Evolutionary conservation across 192 early-diverging fungal species (phyloP).

Genomic region (Martensiomyces pterosporus): DNA sequence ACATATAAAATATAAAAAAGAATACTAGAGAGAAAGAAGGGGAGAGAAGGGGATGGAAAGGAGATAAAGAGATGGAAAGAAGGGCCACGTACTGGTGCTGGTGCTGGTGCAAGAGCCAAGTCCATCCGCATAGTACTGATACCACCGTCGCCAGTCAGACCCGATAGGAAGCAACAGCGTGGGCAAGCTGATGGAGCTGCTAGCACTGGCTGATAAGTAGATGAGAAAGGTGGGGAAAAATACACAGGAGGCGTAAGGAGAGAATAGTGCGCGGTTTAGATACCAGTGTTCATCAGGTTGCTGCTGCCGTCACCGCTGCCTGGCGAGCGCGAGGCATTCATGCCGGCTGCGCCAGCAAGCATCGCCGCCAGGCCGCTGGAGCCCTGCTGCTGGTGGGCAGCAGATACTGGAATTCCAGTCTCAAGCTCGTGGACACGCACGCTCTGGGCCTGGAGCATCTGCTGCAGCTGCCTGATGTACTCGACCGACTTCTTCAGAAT

Average conservation of each 20-base stretch:
- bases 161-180: background rate
- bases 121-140: too few relatives aligned
- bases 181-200: background rate
- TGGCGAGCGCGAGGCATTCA: conserved; percentile 19
- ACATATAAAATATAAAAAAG: too few relatives aligned
- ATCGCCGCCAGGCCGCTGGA: conserved; percentile 45
- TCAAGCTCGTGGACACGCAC: conserved; percentile 74
- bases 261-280: conserved; percentile 10
- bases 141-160: too few relatives aligned
- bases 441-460: conserved; percentile 58
- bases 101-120: too few relatives aligned
- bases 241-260: background rate
- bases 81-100: too few relatives aligned
- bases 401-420: conserved; percentile 30
- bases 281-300: conserved; percentile 36
- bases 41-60: too few relatives aligned
- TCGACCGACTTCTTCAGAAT: conserved; percentile 92
- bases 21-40: too few relatives aligned
- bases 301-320: conserved; percentile 16
- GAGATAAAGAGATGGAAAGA: too few relatives aligned
- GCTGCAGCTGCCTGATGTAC: conserved; percentile 80
- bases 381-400: conserved; percentile 38
- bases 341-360: conserved; percentile 36
- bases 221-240: background rate
- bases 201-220: background rate